Percentiles rank a stretch among this genome's conserved stretches.
Evolutionary conservation across 331 rosid genomes (phyloP).

Genomic region (Malus hybrid): DNA sequence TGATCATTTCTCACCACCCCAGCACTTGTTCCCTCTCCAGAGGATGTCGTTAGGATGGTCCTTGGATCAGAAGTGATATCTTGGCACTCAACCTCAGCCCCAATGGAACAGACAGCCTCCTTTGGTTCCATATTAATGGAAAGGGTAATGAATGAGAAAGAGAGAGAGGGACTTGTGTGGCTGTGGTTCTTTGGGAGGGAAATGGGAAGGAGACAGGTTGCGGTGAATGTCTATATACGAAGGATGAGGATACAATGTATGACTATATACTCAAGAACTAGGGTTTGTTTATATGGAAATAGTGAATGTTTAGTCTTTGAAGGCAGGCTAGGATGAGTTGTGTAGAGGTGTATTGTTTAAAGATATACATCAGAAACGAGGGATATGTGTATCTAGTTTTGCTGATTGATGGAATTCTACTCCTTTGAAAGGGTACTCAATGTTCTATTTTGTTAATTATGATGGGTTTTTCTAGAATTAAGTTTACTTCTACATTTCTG

Average conservation of each 20-base stretch:
- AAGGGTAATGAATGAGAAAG: not conserved
- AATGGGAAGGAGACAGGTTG: not conserved
- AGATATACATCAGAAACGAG: not conserved
- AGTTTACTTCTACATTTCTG: not conserved
- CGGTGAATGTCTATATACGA: not conserved
- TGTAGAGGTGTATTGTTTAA: not conserved
- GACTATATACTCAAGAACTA: not conserved
- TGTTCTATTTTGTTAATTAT: not conserved
- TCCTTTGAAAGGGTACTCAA: not conserved
- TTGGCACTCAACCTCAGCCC: no score
- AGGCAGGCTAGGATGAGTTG: not conserved
- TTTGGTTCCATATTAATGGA: not conserved
- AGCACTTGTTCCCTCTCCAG: not conserved
- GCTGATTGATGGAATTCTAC: not conserved
- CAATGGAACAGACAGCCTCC: not conserved
- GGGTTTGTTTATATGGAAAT: not conserved
- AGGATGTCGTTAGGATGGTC: not conserved
- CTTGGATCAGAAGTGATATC: no score
- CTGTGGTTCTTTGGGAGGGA: not conserved
- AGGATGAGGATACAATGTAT: not conserved
- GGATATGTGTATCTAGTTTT: not conserved
- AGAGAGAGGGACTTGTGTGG: not conserved
- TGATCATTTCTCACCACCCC: not conserved
- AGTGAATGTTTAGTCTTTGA: not conserved
- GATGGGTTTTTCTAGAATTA: not conserved